Base-by-base conservation (phyloP, 2,329 filamentous ascomycete genomes). In the Talaromyces sp. region DNA sequence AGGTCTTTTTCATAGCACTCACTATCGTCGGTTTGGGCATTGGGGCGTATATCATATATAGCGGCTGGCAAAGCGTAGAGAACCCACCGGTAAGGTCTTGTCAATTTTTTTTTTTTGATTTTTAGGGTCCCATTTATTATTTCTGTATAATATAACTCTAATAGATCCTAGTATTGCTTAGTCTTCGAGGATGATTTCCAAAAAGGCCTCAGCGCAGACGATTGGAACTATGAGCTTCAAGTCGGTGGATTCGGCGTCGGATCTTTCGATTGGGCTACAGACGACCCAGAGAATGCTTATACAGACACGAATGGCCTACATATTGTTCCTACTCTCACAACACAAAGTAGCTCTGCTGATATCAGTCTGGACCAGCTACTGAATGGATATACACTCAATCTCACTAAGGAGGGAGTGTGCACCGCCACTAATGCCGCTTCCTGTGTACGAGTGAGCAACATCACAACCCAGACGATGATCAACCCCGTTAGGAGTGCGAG, bases 211-310 rank as follows among this genome's bases (percentile, higher is more conserved):
- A 59, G n/a, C 36, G 51, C 47, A n/a, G 40, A 55, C 28, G 56
- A 62, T 27, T 62, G 60, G 60, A 62, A 62, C 31, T 62, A 62
- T 40, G 60, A 62, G 28, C 50, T 56, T 9, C 50, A 62, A 52
- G n/a, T 56, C 23, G 60, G 60, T 10, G 60, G 60, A 8, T 62
- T 34, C 56, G 60, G 60, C 14, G 51, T 51, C 16, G 60, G 60
- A 18, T 62, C 60, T 51, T 62, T 62, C 27, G 60, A 62, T 4
- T 62, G 60, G 60, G 58, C 60, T n/a, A 62, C 60, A 27, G 51
- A 54, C 42, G 60, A 62, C n/a, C 50, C 60, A 7, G 3, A 36
- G 10, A 62, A 62, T 44, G 60, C 56, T 30, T 62, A 62, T 8
- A 62, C 56, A 27, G 56, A 62, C 5, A 51, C 47, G 4, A 50